These are phyloP conservation scores for Vicia faba DNA, from an alignment of 306 rosid species.

Conservation along the genomic window DNA sequence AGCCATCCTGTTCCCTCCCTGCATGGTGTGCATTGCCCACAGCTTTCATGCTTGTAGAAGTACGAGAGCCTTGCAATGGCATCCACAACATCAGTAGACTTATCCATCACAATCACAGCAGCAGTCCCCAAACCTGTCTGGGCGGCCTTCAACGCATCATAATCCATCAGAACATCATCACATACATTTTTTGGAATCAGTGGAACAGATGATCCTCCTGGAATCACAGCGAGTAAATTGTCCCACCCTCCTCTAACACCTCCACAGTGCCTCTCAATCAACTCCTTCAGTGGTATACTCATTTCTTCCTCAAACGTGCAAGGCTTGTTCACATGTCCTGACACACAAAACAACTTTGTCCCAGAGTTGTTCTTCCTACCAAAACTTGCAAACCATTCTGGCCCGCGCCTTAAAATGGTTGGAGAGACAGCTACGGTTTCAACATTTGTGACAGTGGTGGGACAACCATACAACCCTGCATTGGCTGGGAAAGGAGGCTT, in stretches of 20 bases:
- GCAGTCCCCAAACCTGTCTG: conserved; percentile 94
- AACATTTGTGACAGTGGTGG: conserved; percentile 96
- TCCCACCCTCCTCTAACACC: conserved; percentile 99
- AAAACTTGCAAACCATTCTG: conserved; percentile 98
- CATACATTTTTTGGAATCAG: conserved; percentile 84
- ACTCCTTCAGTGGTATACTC: conserved; percentile 93
- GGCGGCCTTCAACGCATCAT: conserved; percentile 92
- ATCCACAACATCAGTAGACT: conserved; percentile 94
- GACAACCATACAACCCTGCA: conserved; percentile 97
- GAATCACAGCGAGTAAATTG: conserved; percentile 90
- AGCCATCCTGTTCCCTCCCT: conserved; percentile 99
- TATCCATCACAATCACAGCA: conserved; percentile 99
- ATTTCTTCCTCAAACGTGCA: conserved; percentile 99
- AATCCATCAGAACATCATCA: conserved; percentile 95
- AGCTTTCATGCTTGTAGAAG: conserved; percentile 98
- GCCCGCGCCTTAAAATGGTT: conserved; percentile 94
- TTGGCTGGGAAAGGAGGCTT: conserved; percentile 99
- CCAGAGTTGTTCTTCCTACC: conserved; percentile 98
- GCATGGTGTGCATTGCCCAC: conserved; percentile 99
- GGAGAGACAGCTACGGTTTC: conserved; percentile 99
- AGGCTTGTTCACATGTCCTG: conserved; percentile 98
- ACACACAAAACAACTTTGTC: conserved; percentile 84
- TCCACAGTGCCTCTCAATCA: conserved; percentile 99
- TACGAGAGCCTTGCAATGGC: conserved; percentile 98
- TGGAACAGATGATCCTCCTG: conserved; percentile 99